Base-by-base conservation (phyloP, 768 basidiomycete species). In the Tephrocybe sp. region DNA sequence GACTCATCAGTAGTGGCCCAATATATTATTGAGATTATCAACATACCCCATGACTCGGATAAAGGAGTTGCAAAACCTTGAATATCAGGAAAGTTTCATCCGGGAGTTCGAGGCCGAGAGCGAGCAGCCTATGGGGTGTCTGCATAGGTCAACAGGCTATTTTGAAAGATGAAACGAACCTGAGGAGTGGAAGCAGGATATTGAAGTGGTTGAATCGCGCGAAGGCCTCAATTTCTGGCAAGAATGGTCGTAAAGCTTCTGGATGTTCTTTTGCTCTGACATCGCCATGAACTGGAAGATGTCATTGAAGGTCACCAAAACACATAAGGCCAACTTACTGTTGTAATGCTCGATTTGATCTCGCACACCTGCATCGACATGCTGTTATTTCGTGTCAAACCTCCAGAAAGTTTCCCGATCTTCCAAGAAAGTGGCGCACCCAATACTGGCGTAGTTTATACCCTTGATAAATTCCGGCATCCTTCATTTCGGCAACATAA, bases 301-400 rank as follows among this genome's bases (percentile, higher is more conserved):
- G 35, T 14, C 1, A 39, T 19, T 22, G 22, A 26, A 23, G 51
- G 9, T 17, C n/a, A 22, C 9, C 4, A 22, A 16, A 19, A 35
- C 11, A 9, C 45, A 16, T 2, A 31, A 7, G 33, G 10, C 4
- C 7, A 4, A 55, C 76, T 54, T 55, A 85, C 85, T 71, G 56
- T 79, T 82, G 59, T 87, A 85, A 47, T 78, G 69, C 57, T 87
- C 84, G 17, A 84, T 56, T 57, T 85, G 82, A 59, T 87, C 85
- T 14, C 65, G 73, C 16, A 87, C 79, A 4, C 84, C 85, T 11
- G 73, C 75, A 32, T 79, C 80, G 39, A 86, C 78, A 40, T 81
- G 79, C 84, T 87, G 16, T 34, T 20, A 41, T 32, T 7, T 49
- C 39, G 32, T 30, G 26, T 35, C 26, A 39, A 31, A 1, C n/a